Base-by-base conservation (phyloP, 148 eudicot genomes). In the Nyssa sinensis region DNA sequence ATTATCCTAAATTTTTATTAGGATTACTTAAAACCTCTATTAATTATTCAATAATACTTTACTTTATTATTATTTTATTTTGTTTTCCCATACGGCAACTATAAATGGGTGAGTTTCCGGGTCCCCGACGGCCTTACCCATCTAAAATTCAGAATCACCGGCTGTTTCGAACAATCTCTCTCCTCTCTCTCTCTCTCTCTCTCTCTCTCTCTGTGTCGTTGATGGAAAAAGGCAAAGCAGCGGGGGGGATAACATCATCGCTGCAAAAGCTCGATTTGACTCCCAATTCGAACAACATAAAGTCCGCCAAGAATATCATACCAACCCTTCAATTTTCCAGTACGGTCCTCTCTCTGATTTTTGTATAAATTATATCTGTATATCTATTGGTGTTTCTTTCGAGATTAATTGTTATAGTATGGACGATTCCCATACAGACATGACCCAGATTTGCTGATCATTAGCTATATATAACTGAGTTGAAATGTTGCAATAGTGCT, bases 141-240 rank as follows among this genome's bases (percentile, higher is more conserved):
- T 55, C 59, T 31, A 39, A 63, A 49, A 25, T 23, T 24, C 44
- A 63, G 12, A 64, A 21, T 39, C 75, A 21, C 39, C 37, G 16
- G 16, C 59, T 55, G 44, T 37, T 37, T 37, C 44, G n/a, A n/a
- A n/a, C n/a, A n/a, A n/a, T 37, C 44, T 37, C 44, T 37, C 44
- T 37, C 44, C 44, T 37, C 44, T 37, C 44, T 24, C 19, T 27
- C 21, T 53, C 62, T 53, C 67, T 59, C 67, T 32, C 62, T 34
- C 78, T 57, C 66, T 24, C 73, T 29, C 80, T 14, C 53, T 53
- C 65, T 11, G 55, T n/a, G 13, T 49, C 64, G 47, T 73, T 27
- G 67, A 89, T 90, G 94, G 94, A 86, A 65, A 86, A 81, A 74
- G 75, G 70, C 57, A 73, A 88, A 84, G 30, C 75, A 16, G 35